Evolutionary conservation across 2,329 filamentous ascomycete species (phyloP).

Genomic region (Thielaviopsis punctulata): DNA sequence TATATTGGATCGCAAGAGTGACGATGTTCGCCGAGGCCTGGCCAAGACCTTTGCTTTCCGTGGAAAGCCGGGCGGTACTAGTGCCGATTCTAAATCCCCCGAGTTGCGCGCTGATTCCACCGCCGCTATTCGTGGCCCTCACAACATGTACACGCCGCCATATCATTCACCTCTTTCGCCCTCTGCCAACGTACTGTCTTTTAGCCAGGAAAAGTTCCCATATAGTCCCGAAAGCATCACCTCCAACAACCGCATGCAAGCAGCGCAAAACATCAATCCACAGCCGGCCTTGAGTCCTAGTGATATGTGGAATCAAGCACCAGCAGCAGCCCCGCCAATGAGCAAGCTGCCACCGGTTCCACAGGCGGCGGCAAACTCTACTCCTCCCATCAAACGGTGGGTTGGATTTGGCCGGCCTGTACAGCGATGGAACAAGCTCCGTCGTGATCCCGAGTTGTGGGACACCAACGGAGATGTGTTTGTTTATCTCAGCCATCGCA

Average conservation of each 20-base stretch:
- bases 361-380: conserved; percentile 13
- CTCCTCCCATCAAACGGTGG: conserved; percentile 34
- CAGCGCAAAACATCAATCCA: background rate
- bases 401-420: conserved; percentile 30
- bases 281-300: background rate
- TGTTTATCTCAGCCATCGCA: conserved; percentile 34
- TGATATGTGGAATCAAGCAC: background rate
- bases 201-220: conserved; percentile 8
- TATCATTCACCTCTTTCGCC: conserved; percentile 10
- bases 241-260: background rate
- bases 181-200: conserved; percentile 11
- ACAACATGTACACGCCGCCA: conserved; percentile 7
- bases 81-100: conserved; percentile 3
- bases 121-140: conserved; percentile 14
- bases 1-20: conserved; percentile 37
- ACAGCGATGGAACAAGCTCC: conserved; percentile 35
- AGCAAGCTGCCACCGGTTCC: conserved; percentile 27
- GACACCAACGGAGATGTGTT: conserved; percentile 43
- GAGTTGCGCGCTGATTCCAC: conserved; percentile 14
- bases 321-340: conserved; percentile 23
- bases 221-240: conserved; percentile 11
- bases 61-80: conserved; percentile 27
- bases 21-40: conserved; percentile 34
- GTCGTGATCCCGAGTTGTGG: conserved; percentile 44
- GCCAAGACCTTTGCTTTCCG: conserved; percentile 36